Evolutionary conservation across 2,329 filamentous ascomycete species (phyloP).

Genomic region (Bisporella sp.): DNA sequence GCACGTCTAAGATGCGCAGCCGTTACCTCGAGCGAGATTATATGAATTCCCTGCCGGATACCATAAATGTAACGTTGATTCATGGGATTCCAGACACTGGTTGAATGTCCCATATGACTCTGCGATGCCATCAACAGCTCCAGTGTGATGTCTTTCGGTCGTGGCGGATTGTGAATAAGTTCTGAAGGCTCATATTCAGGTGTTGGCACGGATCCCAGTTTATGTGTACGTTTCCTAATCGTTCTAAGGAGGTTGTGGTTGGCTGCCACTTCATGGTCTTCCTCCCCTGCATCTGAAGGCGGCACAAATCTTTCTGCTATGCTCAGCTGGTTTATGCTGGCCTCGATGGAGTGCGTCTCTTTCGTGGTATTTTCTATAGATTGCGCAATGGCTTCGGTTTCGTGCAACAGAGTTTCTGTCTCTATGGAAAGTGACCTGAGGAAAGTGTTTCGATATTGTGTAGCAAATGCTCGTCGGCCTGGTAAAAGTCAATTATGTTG

Average conservation of each 20-base stretch:
- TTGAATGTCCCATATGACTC: slow-evolving; percentile 84
- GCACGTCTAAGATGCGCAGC: slow-evolving; percentile 87
- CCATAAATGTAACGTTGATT: slow-evolving; percentile 95
- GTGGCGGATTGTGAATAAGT: slow-evolving; percentile 65
- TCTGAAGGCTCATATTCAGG: slow-evolving; percentile 58
- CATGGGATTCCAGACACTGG: slow-evolving; percentile 86
- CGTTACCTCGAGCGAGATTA: slow-evolving; percentile 86
- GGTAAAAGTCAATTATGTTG: slow-evolving; percentile 15
- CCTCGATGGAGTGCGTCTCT: slow-evolving; percentile 17
- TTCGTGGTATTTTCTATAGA: slow-evolving; percentile 13
- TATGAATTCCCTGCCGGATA: slow-evolving; percentile 79
- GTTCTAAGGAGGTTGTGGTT: slow-evolving; percentile 17
- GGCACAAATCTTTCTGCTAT: slow-evolving; percentile 6
- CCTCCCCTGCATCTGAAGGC: slow-evolving; percentile 12
- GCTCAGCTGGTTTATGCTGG: slow-evolving; percentile 14
- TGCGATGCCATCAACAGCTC: slow-evolving; percentile 86
- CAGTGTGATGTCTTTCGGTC: slow-evolving; percentile 74
- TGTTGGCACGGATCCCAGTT: slow-evolving; percentile 42
- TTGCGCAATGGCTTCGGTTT: slow-evolving; percentile 10
- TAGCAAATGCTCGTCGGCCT: slow-evolving; percentile 48
- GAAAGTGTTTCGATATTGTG: slow-evolving; percentile 32
- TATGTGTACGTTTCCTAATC: slow-evolving; percentile 38
- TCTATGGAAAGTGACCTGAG: slow-evolving; percentile 32
- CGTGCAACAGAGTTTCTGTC: slow-evolving; percentile 8
- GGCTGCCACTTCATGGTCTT: slow-evolving; percentile 7